Evolutionary conservation across 83 land plant species (phyloP).

Genomic region (Isoetes engelmannii): DNA sequence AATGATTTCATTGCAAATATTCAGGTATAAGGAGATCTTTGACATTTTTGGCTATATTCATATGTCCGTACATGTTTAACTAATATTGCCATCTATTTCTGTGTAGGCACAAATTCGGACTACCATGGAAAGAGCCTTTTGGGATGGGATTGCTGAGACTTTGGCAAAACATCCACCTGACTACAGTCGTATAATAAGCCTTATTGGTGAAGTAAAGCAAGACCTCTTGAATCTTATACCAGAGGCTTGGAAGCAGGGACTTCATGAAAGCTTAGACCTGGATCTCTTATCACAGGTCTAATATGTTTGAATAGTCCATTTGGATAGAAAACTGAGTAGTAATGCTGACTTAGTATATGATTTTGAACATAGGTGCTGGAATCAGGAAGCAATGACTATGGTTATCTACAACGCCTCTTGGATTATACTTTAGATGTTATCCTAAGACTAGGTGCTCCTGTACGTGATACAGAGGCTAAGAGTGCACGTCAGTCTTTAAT

Average conservation of each 20-base stretch:
- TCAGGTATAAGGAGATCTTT: too few relatives aligned
- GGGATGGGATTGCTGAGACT: constrained; percentile 71
- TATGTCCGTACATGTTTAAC: background rate
- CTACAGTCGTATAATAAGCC: constrained; percentile 48
- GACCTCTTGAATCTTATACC: constrained; percentile 68
- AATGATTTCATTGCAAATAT: too few relatives aligned
- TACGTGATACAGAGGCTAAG: constrained; percentile 56
- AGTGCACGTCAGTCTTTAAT: constrained; percentile 39
- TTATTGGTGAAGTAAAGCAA: constrained; percentile 68
- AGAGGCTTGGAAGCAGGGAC: constrained; percentile 66
- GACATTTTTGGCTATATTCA: too few relatives aligned
- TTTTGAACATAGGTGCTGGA: constrained; percentile 53
- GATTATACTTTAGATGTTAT: constrained; percentile 57
- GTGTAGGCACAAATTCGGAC: constrained; percentile 56
- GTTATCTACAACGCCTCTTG: constrained; percentile 62
- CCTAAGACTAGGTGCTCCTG: constrained; percentile 75
- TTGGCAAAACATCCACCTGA: constrained; percentile 44
- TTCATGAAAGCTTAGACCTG: constrained; percentile 61
- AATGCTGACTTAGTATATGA: background rate
- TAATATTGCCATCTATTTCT: background rate
- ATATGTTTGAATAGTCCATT: background rate
- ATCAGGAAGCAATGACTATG: constrained; percentile 58
- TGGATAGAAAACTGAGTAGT: background rate
- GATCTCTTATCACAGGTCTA: constrained; percentile 74
- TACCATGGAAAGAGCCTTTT: constrained; percentile 88